phyloP scores from a whole-genome alignment of 306 rosid genomes.

The Crotalaria pallida region DNA sequence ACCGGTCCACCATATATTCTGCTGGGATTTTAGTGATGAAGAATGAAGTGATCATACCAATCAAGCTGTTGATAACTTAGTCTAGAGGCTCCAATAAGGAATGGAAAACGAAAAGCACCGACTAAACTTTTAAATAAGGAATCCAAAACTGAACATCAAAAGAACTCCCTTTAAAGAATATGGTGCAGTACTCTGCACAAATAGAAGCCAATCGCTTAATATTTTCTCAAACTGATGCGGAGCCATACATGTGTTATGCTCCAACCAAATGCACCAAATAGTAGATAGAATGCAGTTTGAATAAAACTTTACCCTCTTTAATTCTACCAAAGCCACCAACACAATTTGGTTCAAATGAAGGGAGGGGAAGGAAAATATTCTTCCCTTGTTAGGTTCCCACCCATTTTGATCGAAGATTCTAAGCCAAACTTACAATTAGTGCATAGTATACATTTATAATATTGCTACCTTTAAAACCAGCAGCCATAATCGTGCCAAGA shows the following conservation, averaged over 20 bases:
- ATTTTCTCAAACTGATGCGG: neutral
- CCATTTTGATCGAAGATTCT: neutral
- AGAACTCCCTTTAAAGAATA: neutral
- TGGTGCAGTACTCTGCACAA: neutral
- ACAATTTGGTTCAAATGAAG: too few species aligned
- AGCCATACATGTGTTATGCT: neutral
- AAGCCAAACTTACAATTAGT: neutral
- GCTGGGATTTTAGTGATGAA: too few species aligned
- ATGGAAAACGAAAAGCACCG: neutral
- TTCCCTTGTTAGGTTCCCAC: too few species aligned
- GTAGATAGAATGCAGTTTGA: neutral
- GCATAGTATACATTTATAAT: neutral
- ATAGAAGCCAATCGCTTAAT: neutral
- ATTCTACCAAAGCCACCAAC: neutral
- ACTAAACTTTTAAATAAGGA: neutral
- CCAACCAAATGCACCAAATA: constrained; percentile 1
- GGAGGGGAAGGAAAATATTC: too few species aligned
- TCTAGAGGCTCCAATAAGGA: neutral
- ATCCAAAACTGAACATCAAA: neutral
- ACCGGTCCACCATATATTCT: neutral
- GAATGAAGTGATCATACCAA: neutral
- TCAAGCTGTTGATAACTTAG: neutral
- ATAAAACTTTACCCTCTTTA: neutral
- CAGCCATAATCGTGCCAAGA: constrained; percentile 69
- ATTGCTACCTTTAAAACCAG: constrained; percentile 90